Base-by-base conservation (phyloP, 768 basidiomycete genomes). In the Daedaleopsis sinensis region DNA sequence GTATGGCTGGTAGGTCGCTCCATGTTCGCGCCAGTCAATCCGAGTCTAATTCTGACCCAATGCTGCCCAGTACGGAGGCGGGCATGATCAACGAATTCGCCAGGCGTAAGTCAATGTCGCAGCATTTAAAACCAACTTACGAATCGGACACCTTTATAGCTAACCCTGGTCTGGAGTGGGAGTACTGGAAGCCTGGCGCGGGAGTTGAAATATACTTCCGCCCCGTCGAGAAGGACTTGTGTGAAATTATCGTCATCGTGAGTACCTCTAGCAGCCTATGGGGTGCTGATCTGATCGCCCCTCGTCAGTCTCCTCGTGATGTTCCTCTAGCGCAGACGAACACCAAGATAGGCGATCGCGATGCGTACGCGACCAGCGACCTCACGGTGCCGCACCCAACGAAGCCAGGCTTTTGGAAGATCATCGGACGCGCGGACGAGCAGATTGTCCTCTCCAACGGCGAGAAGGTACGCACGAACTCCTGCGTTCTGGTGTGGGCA, bases 371-470 rank as follows among this genome's bases (percentile, higher is more conserved):
- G 13, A 79, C 79, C 0, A 74, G 68, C 39, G 81, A 81, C 58
- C 71, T 82, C 1, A 57, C 82, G 6, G 44, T 73, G 27, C 74
- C 67, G 1, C 81, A 83, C 65, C 79, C 81, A 8, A 74, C 73
- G 0, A 76, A 77, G 24, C 69, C 67, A 2, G 69, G 67, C 0
- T 67, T 75, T 32, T 82, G 75, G 73, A 77, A 71, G 54, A 66
- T 82, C 7, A 71, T 70, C 42, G 81, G 82, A 2, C 72, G 82
- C n/a, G 70, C 67, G 3, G 81, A 82, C 57, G 81, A 82, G 57
- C 80, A 81, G 64, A 78, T 82, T 44, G 77, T 78, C 67, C 74
- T 78, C 32, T 72, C 68, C 43, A 79, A 76, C 35, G 79, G 79
- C 37, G 76, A 78, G 65, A 79, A 78, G 74, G 77, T 75, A 55